Evolutionary conservation across 164 flowering plant species (phyloP), one percentile per base, ranked within the genome.

Genomic region (Stephania cephalantha): DNA sequence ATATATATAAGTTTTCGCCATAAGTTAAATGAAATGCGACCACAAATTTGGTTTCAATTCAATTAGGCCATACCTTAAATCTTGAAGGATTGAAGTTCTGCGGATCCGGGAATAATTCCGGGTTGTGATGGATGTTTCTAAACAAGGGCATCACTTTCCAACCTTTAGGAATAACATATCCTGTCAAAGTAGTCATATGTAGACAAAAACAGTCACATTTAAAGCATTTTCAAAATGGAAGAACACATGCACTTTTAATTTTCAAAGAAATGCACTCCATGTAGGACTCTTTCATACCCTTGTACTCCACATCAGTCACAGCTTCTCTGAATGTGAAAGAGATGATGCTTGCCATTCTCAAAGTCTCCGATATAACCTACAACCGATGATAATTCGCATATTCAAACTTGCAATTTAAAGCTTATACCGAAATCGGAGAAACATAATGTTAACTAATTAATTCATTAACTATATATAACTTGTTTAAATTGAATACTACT

Each of bases 91-190:
- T 91, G 76, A 95, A 93, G 64, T 84, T 87, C 0, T 88, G 86
- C 45, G 98, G 97, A 35, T 90, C 88, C 10, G 75, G 55, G 61
- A 95, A 95, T 78, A 83, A 86, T 6, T 84, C 87, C 11, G 95
- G 89, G 79, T 85, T 88, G 80, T 95, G 95, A 76, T 95, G 98
- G 82, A 93, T 87, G 84, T 87, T 95, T 77, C 99, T 91, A 84
- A 95, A 93, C 58, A 93, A 72, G 20, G 99, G 99, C 93, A 95
- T 64, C 71, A 90, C 97, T 79, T 95, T 95, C 99, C 97, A 95
- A 8, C 99, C 99, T 82, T 91, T 91, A 30, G 97, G 99, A 73
- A 95, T 95, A 22, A 90, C 79, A 75, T 88, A 95, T 18, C 99
- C 99, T 95, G 86, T 75, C 48, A 77, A 18, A 68, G 68, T 71